Base-by-base conservation (phyloP, 768 basidiomycete species). In the Naganishia randhawae region DNA sequence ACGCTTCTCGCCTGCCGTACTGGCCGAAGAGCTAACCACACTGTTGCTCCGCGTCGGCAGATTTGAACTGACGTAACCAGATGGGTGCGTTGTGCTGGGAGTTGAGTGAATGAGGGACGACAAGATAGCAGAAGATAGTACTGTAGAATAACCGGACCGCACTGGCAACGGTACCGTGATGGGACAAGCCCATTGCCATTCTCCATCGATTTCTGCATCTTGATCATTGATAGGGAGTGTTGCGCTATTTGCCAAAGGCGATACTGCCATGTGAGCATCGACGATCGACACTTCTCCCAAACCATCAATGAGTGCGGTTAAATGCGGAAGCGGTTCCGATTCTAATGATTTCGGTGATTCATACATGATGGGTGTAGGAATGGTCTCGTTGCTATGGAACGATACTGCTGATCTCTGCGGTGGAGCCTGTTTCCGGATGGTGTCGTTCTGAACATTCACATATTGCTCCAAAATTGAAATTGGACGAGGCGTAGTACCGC, bases 161-260 rank as follows among this genome's bases (percentile, higher is more conserved):
- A 53, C 50, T 3, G 55, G 55, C 17, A 57, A 17, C 7, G 55
- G 55, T 14, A 57, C 37, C 4, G 55, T 57, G 11, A 57, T 41
- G 13, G 55, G 55, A n/a, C 55, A 57, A 8, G 55, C 37, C 55
- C 55, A 57, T 57, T 57, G 55, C 55, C 55, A 57, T 57, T 57
- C 55, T 5, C 55, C 55, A 16, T 57, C 55, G 37, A 57, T 57
- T 41, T 57, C 55, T 9, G 55, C 55, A 37, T 57, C 55, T 1
- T 10, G n/a, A 27, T 57, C 55, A 10, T 3, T 27, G 9, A 57
- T 4, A 10, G 55, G 8, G 9, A 37, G 11, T 25, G 7, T 19
- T 25, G 32, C 7, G 2, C 17, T 19, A 11, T 31, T 29, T 14
- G 32, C 10, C 10, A 31, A 31, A 11, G 53, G 32, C 29, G 9